Percentiles rank a stretch among this genome's conserved stretches.
phyloP scores from a whole-genome alignment of 495 filamentous ascomycete species.

The Aspergillus ellipticus region DNA sequence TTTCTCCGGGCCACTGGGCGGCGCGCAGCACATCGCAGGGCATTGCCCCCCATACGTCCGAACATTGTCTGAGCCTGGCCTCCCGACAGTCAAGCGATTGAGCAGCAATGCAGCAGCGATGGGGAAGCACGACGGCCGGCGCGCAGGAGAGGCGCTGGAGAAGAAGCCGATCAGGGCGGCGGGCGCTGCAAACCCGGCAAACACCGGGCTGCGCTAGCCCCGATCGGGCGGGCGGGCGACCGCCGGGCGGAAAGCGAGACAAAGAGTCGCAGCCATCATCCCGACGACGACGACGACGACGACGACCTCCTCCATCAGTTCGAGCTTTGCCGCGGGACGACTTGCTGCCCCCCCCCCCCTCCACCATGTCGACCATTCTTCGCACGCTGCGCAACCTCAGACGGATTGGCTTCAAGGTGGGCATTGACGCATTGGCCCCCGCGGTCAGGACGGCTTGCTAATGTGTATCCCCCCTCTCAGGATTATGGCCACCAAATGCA shows the following conservation, averaged over 20 bases:
- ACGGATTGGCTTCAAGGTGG: slow-evolving; percentile 81
- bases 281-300: slow-evolving; percentile 10
- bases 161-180: no score
- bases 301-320: slow-evolving; percentile 7
- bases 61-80: slow-evolving; percentile 29
- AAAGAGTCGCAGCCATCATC: neutral
- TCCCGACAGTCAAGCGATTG: neutral
- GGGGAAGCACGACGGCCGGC: neutral
- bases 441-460: slow-evolving; percentile 22
- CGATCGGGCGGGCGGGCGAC: slow-evolving; percentile 15
- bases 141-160: slow-evolving; percentile 19
- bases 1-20: slow-evolving; percentile 29
- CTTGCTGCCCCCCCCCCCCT: slow-evolving; percentile 15
- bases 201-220: slow-evolving; percentile 28
- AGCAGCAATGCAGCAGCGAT: neutral
- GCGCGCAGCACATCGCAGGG: slow-evolving; percentile 33
- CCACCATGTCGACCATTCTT: slow-evolving; percentile 83
- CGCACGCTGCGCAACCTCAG: slow-evolving; percentile 84
- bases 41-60: slow-evolving; percentile 38
- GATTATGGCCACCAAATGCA: slow-evolving; percentile 90
- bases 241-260: slow-evolving; percentile 13
- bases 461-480: slow-evolving; percentile 42
- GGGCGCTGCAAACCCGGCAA: slow-evolving; percentile 40
- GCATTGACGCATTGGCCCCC: slow-evolving; percentile 9
- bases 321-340: slow-evolving; percentile 9